phyloP scores from a whole-genome alignment of 257 asterid genomes.

The Nemophila menziesii region DNA sequence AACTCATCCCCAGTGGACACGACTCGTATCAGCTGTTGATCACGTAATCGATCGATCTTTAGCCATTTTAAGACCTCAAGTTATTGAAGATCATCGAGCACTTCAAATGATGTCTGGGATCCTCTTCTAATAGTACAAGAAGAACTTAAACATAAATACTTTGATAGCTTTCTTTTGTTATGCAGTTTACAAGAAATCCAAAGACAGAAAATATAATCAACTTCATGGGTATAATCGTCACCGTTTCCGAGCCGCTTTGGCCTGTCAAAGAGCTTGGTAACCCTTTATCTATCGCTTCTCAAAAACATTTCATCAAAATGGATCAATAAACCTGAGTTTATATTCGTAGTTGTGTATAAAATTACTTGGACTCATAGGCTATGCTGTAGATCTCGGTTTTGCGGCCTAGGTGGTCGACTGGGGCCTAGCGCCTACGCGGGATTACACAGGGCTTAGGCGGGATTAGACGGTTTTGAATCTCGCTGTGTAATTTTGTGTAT shows the following conservation, averaged over 20 bases:
- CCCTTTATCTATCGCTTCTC: conserved; percentile 71
- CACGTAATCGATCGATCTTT: conserved; percentile 92
- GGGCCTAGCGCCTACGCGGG: too few species aligned
- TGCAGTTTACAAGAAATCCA: conserved; percentile 91
- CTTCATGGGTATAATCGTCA: conserved; percentile 49
- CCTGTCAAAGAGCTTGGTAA: conserved; percentile 90
- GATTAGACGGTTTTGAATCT: too few species aligned
- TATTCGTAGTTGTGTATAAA: conserved; percentile 79
- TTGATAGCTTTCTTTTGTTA: conserved; percentile 74
- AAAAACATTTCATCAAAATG: conserved; percentile 83
- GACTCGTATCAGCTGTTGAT: conserved; percentile 84
- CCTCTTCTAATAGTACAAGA: conserved; percentile 78
- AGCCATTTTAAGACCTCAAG: conserved; percentile 88
- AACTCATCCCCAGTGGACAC: conserved; percentile 71
- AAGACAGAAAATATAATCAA: conserved; percentile 73
- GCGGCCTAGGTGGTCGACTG: too few species aligned
- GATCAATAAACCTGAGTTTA: conserved; percentile 82
- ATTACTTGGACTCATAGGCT: conserved; percentile 83
- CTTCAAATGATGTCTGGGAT: conserved; percentile 51
- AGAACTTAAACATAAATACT: conserved; percentile 66
- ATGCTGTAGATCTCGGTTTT: too few species aligned
- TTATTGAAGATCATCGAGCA: conserved; percentile 86
- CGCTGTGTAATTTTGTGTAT: too few species aligned
- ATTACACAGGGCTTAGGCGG: too few species aligned
- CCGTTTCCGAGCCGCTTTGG: conserved; percentile 87